Base-by-base conservation (phyloP, 192 early-diverging fungal species). In the Dimargaris cristalligena region DNA sequence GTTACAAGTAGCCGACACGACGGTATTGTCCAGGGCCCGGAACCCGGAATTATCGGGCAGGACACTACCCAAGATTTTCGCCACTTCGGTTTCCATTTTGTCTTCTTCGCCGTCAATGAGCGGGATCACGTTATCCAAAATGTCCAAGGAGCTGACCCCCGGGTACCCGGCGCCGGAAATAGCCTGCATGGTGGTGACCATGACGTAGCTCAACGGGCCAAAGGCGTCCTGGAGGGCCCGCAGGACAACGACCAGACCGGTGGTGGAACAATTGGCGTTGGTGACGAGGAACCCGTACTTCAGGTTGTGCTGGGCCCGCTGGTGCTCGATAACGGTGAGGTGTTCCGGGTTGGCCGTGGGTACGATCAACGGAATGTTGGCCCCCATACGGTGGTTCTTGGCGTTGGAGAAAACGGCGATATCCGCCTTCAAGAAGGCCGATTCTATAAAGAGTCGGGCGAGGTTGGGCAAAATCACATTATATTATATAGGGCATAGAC, bases 251-350 rank as follows among this genome's bases (percentile, higher is more conserved):
- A 94, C 92, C 34, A 98, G 78, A 25, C 95, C 95, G 3, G 95
- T 89, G 46, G 95, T 92, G n/a, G 95, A 93, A 74, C 95, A 98
- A 76, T 98, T 98, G 47, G 92, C 87, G 76, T 96, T 98, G 26
- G 95, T 96, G 55, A 95, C 80, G 25, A 98, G 67, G 68, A 94
- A 91, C 44, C 94, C 94, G 68, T 79, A 80, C 54, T 75, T 71
- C 45, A 78, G 69, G 2, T 70, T 59, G 54, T 74, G 69, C 2
- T 63, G 51, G 3, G 44, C 60, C 18, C 88, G 80, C 72, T 94
- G 92, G 62, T 81, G 75, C 23, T 79, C 59, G 56, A 95, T 73
- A 32, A 92, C 64, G 59, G 86, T 83, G 67, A 94, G 85, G 68
- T 98, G 94, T 33, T 81, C 74, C 0, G 92, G 65, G 70, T 98